Percentiles rank a stretch among this genome's conserved stretches.
Evolutionary conservation across 306 rosid species (phyloP).

Genomic region (Ochetophila trinervis): DNA sequence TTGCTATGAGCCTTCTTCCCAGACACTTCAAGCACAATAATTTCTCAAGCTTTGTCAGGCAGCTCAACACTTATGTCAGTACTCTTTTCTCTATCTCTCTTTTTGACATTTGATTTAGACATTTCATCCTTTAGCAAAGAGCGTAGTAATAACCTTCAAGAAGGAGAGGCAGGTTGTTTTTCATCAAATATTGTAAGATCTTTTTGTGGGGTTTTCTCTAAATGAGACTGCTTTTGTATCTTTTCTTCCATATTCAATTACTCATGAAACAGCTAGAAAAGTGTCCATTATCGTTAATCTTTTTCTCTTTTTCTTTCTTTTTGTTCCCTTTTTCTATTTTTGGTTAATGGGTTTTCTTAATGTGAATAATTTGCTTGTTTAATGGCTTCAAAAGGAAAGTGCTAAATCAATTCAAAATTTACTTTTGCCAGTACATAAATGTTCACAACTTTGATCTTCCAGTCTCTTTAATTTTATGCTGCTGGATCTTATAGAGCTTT

Average conservation of each 20-base stretch:
- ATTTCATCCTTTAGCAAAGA: background rate
- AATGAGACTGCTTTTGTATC: conserved; percentile 5
- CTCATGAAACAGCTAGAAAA: conserved; percentile 4
- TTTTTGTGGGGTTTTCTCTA: conserved; percentile 5
- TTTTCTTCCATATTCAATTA: background rate
- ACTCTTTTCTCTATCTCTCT: background rate
- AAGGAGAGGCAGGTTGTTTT: background rate
- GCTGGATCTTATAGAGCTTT: background rate
- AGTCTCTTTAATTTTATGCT: background rate
- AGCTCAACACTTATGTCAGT: conserved; percentile 91
- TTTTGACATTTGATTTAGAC: conserved; percentile 6
- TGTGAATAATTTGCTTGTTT: conserved; percentile 22
- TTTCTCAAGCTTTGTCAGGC: conserved; percentile 93
- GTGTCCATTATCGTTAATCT: too few species aligned
- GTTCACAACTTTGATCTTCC: background rate
- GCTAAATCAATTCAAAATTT: conserved; percentile 1
- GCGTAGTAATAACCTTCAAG: background rate
- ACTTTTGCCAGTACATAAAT: background rate
- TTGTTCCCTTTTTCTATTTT: conserved; percentile 12
- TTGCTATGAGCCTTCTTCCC: conserved; percentile 64
- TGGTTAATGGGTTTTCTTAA: conserved; percentile 14
- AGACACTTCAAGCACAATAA: conserved; percentile 88
- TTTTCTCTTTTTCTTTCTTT: too few species aligned
- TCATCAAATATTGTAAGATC: background rate
- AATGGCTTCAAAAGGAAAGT: conserved; percentile 21